Evolutionary conservation across 106 monocot genomes (phyloP), one percentile per base, ranked within the genome.

Genomic region (Narthecium ossifragum): DNA sequence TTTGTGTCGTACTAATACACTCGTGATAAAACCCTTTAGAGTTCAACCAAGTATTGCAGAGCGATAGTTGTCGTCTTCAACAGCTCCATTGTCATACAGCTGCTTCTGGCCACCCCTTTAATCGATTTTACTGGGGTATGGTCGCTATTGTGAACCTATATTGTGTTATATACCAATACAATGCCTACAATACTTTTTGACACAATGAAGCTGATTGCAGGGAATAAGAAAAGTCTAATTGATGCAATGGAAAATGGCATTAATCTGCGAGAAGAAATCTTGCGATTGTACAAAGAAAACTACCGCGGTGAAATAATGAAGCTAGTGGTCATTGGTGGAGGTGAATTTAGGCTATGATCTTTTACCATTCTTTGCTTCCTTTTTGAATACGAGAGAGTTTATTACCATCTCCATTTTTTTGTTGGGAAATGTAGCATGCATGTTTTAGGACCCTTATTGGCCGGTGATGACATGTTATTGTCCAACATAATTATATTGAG

Each of bases 61-160:
- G 72, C 60, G 96, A 98, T 75, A 87, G 81, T 68, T 90, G 86
- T 54, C 90, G 96, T 30, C 81, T 91, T 57, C 62, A 47, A 49
- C 96, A 98, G 51, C 76, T 98, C 61, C 90, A 90, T 40, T 87
- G 81, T 23, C 86, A 98, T 73, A 91, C 90, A 61, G 73, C 84
- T 64, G 31, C 68, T 31, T 61, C 62, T 1, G 78, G 74, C 53
- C 90, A 91, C 50, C 84, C 80, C 39, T 91, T 90, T 26, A 98
- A 98, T 73, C 68, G 96, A 79, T 98, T 98, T 70, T 87, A 64
- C 72, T 98, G 96, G 90, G 96, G 96, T 98, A 84, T 79, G 74
- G 21, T 68, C 51, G 15, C 3, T 18, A 51, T 8, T 13, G 11
- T 13, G n/a, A n/a, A n/a, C n/a, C n/a, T n/a, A n/a, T n/a, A n/a